Base-by-base conservation (phyloP, 768 basidiomycete species). In the Nidularia pulvinata region DNA sequence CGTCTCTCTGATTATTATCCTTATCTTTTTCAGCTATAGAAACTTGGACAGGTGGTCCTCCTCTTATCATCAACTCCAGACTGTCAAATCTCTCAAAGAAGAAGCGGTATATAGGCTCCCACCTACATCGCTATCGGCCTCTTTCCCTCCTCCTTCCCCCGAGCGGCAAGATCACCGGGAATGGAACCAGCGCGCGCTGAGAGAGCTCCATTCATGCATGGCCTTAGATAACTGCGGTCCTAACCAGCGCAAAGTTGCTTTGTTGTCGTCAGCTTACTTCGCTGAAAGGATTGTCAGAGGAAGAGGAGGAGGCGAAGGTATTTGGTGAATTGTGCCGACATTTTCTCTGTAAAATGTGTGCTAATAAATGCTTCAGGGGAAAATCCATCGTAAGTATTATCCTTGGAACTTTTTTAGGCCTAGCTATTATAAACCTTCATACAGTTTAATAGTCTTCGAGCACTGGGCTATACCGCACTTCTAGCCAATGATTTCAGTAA, bases 231-330 rank as follows among this genome's bases (percentile, higher is more conserved):
- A 59, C 42, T 70, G 72, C 52, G 61, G 61, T 1, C 58, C 61
- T n/a, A 72, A 74, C 49, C 70, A 71, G 50, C 56, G 48, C 1
- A 74, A 69, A 52, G 63, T 74, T 53, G 69, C 67, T 4, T 55
- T 74, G 7, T 52, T 74, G 30, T 59, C 61, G 14, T 59, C 62
- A 9, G 53, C 59, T 13, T 62, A 66, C 53, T 71, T 70, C 39
- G 55, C 63, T 37, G 55, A 61, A 5, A 56, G 53, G 6, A 54
- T 67, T 11, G 50, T 65, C 13, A 47, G 57, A 7, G 54, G 50
- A 33, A 49, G 42, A 45, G 11, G 50, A 32, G 50, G 50, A 11
- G 50, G 50, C 51, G 60, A 71, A 48, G 63, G 58, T 35, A 65
- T 71, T 6, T 71, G 71, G 69, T 70, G 51, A 52, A 62, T 46